phyloP scores from a whole-genome alignment of 2,329 filamentous ascomycete genomes.

The Shiraia sp. region DNA sequence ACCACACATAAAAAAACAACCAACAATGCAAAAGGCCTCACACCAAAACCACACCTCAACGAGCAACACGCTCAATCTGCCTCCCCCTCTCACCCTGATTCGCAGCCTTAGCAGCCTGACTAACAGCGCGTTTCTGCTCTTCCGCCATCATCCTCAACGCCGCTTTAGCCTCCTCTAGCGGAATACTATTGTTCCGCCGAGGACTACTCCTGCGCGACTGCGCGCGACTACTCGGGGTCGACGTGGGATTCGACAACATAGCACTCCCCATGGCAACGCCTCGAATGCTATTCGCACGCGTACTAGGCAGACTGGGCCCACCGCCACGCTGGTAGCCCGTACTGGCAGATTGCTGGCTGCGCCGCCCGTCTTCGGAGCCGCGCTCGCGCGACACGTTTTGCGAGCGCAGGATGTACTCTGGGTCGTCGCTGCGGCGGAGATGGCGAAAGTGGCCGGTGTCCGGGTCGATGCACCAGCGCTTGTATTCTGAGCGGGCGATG shows the following conservation, averaged over 20 bases:
- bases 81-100: neutral
- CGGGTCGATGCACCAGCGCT: constrained; percentile 53
- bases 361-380: constrained; percentile 12
- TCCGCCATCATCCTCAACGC: constrained; percentile 30
- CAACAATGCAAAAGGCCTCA: neutral
- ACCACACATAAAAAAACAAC: too few species aligned
- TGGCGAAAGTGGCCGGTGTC: constrained; percentile 44
- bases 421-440: constrained; percentile 46
- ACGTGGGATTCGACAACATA: constrained; percentile 22
- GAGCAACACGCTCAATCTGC: neutral
- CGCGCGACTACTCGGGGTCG: constrained; percentile 22
- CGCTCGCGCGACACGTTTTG: constrained; percentile 28
- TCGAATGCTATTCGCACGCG: constrained; percentile 34
- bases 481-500: constrained; percentile 52
- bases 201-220: constrained; percentile 33
- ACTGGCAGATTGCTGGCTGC: constrained; percentile 36
- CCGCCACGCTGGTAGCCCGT: constrained; percentile 32
- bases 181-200: constrained; percentile 31
- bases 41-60: neutral
- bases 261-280: constrained; percentile 2
- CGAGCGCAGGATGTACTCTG: constrained; percentile 31
- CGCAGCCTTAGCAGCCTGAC: constrained; percentile 5
- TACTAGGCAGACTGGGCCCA: constrained; percentile 29
- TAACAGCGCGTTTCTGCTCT: constrained; percentile 33
- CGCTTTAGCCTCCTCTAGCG: constrained; percentile 34